Conservation (phyloP, 805 yeast genomes). For the Starmerella sp. region DNA sequence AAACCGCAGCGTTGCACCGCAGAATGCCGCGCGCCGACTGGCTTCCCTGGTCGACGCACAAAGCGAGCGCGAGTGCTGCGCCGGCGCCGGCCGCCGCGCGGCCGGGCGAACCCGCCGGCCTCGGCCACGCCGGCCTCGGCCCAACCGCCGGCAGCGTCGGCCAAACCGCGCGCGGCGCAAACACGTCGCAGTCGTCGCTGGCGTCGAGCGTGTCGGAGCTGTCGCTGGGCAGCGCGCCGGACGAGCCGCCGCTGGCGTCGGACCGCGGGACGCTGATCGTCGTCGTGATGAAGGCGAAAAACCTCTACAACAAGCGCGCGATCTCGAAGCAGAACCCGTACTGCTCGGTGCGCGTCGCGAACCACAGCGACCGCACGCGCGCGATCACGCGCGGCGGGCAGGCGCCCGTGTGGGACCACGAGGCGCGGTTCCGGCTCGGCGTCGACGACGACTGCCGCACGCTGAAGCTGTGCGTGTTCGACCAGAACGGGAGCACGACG, state of each 20-base stretch:
- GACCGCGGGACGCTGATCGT: slow-evolving; percentile 50
- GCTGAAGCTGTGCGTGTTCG: slow-evolving; percentile 64
- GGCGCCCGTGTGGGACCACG: slow-evolving; percentile 65
- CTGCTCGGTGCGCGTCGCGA: slow-evolving; percentile 69
- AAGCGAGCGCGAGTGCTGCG: no score
- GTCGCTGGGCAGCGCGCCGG: not conserved
- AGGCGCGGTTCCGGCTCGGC: slow-evolving; percentile 27
- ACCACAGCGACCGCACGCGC: slow-evolving; percentile 67
- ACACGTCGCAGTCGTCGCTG: slow-evolving; percentile 5
- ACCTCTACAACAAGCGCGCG: slow-evolving; percentile 73
- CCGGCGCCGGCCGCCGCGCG: not conserved
- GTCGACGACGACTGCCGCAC: slow-evolving; percentile 36
- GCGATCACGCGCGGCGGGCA: slow-evolving; percentile 85
- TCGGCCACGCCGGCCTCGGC: no score
- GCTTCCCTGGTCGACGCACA: not conserved
- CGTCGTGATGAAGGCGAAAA: slow-evolving; percentile 70
- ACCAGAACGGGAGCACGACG: slow-evolving; percentile 68
- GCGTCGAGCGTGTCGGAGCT: not conserved
- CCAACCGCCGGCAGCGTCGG: no score
- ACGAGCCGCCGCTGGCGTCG: slow-evolving; percentile 8
- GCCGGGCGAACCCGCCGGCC: no score
- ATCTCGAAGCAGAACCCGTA: slow-evolving; percentile 92
- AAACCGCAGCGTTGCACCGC: no score
- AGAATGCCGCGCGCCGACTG: not conserved
- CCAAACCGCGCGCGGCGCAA: no score